Evolutionary conservation across 129 eudicot genomes (phyloP).

Genomic region (Calendula officinalis): DNA sequence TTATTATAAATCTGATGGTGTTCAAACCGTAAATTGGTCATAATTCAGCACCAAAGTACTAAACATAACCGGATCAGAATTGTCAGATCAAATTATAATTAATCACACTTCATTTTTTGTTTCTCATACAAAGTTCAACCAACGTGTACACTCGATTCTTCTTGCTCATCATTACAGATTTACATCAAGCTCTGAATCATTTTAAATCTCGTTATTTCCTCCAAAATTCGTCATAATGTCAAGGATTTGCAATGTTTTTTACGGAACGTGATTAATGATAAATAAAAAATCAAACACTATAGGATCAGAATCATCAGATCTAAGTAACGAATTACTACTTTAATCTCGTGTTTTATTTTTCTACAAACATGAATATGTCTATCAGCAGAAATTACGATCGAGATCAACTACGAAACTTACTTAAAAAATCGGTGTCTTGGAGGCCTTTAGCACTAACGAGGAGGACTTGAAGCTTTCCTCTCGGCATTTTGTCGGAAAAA

Average conservation of each 20-base stretch:
- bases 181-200: conserved; percentile 6
- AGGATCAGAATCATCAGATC: conserved; percentile 23
- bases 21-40: not conserved
- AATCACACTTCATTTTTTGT: not conserved
- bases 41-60: not conserved
- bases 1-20: conserved; percentile 5
- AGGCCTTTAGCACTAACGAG: conserved; percentile 74
- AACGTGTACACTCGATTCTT: not conserved
- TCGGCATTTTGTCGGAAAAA: conserved; percentile 44
- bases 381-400: not conserved
- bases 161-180: not conserved
- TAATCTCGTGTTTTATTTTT: not conserved
- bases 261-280: conserved; percentile 2
- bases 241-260: not conserved
- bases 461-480: conserved; percentile 56
- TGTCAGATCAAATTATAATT: conserved; percentile 5
- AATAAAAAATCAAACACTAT: not conserved
- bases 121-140: not conserved
- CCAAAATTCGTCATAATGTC: not conserved
- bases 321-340: not conserved
- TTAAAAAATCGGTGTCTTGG: conserved; percentile 59
- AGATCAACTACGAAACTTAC: conserved; percentile 36
- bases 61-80: conserved; percentile 7
- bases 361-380: not conserved
- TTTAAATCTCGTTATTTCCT: not conserved